A percentile compares a stretch with the other conserved stretches of the same genome.
These are phyloP conservation scores for Dentipellis fragilis DNA, from an alignment of 768 basidiomycete genomes.

Conservation along the genomic window DNA sequence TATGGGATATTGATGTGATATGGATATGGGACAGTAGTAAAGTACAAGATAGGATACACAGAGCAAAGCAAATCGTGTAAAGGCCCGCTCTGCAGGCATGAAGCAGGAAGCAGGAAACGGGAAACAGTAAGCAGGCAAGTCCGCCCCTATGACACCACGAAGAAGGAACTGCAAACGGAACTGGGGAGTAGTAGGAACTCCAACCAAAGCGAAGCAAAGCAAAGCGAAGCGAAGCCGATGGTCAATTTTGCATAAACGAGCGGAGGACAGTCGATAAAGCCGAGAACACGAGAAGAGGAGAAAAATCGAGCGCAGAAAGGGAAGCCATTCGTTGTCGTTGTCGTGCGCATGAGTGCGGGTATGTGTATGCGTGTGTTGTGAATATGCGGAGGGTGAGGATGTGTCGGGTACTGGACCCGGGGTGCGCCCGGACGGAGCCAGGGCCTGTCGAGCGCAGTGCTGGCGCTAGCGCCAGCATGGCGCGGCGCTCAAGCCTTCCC, in stretches of 20 bases:
- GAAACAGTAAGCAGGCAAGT: not conserved
- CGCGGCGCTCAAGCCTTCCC: conserved; percentile 23
- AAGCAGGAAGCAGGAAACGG: not conserved
- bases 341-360: no score
- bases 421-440: not conserved
- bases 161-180: not conserved
- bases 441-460: not conserved
- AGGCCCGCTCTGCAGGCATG: not conserved
- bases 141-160: not conserved
- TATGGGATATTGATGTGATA: not conserved
- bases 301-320: not conserved
- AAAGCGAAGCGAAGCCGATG: not conserved
- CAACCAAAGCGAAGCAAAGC: not conserved
- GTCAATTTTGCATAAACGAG: not conserved
- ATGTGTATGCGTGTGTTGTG: no score
- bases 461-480: not conserved
- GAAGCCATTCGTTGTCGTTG: not conserved
- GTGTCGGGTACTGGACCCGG: no score
- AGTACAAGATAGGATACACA: not conserved
- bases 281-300: not conserved
- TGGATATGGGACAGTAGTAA: not conserved
- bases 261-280: not conserved
- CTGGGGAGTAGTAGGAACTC: not conserved
- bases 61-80: not conserved
- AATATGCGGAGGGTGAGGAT: no score